phyloP scores from a whole-genome alignment of 768 basidiomycete species.

The Serendipita sp. region DNA sequence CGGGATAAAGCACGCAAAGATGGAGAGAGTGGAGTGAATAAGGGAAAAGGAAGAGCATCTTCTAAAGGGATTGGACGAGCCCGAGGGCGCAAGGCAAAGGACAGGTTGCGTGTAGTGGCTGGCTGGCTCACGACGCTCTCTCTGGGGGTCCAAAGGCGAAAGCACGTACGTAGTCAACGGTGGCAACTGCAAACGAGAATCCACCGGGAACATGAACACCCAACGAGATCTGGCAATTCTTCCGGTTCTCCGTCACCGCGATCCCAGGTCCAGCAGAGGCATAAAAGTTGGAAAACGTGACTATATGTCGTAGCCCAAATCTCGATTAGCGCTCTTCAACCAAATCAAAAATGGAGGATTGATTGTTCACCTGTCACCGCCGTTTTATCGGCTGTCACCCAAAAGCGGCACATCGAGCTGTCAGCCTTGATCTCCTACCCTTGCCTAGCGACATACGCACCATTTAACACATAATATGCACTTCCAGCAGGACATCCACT shows the following conservation, averaged over 20 bases:
- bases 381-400: not conserved
- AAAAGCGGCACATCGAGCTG: not conserved
- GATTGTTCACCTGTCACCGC: not conserved
- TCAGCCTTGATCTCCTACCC: no score
- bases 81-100: no score
- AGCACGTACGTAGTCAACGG: not conserved
- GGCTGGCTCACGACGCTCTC: not conserved
- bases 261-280: not conserved
- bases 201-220: not conserved
- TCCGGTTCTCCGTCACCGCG: not conserved
- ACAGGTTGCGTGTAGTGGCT: not conserved
- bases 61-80: no score
- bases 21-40: no score
- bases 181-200: not conserved
- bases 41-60: no score
- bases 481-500: not conserved
- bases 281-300: conserved; percentile 3
- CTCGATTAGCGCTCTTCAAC: no score
- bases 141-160: no score
- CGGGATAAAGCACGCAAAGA: no score
- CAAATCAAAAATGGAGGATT: no score
- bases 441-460: not conserved
- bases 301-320: not conserved
- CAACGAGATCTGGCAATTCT: not conserved
- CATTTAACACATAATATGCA: not conserved